A percentile compares a stretch with the other conserved stretches of the same genome.
phyloP scores from a whole-genome alignment of 495 filamentous ascomycete species.

The Tetracladium marchalianum region DNA sequence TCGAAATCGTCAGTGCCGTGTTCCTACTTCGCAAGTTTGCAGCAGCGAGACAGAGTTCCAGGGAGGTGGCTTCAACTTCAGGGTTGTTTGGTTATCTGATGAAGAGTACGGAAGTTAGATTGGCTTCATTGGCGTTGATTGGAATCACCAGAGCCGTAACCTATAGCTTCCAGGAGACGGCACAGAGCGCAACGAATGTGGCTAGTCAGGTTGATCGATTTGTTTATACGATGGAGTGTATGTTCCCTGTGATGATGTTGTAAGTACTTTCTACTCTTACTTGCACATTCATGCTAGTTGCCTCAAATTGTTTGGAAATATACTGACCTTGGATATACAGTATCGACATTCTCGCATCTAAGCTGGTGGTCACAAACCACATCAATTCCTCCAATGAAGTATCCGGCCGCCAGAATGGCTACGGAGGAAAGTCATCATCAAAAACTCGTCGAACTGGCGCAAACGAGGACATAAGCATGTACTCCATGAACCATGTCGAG shows the following conservation, averaged over 20 bases:
- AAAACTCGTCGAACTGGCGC: neutral
- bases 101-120: conserved; percentile 28
- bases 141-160: conserved; percentile 26
- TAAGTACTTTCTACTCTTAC: conserved; percentile 9
- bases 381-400: conserved; percentile 2
- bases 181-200: conserved; percentile 22
- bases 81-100: conserved; percentile 24
- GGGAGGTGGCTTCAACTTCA: conserved; percentile 1
- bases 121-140: conserved; percentile 23
- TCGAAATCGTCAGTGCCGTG: conserved; percentile 23
- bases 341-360: conserved; percentile 21
- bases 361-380: conserved; percentile 7
- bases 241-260: conserved; percentile 28
- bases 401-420: neutral
- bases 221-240: conserved; percentile 26
- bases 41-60: conserved; percentile 8
- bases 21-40: conserved; percentile 23
- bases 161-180: conserved; percentile 24
- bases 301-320: too few species aligned
- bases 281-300: neutral
- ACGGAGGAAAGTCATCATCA: neutral
- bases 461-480: conserved; percentile 1
- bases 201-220: conserved; percentile 28
- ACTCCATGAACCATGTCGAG: conserved; percentile 5
- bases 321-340: conserved; percentile 1